These are phyloP conservation scores for Harringtonia aguacate DNA, from an alignment of 2,329 filamentous ascomycete species.

Conservation along the genomic window DNA sequence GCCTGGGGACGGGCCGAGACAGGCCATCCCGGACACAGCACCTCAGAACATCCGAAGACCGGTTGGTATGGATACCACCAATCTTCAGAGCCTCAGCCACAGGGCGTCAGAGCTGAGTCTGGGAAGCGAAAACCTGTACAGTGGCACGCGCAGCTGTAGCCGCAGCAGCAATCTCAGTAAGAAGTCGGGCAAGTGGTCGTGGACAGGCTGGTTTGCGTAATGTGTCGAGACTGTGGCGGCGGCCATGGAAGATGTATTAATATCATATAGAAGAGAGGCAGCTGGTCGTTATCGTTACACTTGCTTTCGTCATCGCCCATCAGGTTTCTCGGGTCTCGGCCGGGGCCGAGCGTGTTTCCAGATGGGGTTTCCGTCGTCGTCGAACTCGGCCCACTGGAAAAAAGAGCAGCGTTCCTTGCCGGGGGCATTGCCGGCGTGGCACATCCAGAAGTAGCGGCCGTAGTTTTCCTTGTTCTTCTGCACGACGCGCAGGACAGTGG, in stretches of 20 bases:
- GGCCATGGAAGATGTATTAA: too few relatives aligned
- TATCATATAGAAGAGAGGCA: too few relatives aligned
- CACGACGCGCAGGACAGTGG: constrained; percentile 62
- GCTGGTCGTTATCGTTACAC: too few relatives aligned
- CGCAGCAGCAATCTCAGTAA: constrained; percentile 11
- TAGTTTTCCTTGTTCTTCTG: constrained; percentile 66
- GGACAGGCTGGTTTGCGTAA: constrained; percentile 13
- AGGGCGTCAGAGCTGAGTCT: constrained; percentile 3
- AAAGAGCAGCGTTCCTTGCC: constrained; percentile 61
- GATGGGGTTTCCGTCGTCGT: constrained; percentile 72
- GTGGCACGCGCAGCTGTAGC: constrained; percentile 5
- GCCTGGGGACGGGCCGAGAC: not conserved
- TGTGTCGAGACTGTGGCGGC: too few relatives aligned
- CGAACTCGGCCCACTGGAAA: constrained; percentile 80
- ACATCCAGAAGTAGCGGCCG: constrained; percentile 87
- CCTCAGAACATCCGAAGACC: constrained; percentile 6
- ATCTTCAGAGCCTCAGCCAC: constrained; percentile 8
- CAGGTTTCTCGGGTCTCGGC: too few relatives aligned
- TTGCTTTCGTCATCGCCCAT: too few relatives aligned
- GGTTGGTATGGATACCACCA: constrained; percentile 9
- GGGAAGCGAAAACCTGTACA: constrained; percentile 3
- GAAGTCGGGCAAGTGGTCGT: constrained; percentile 14
- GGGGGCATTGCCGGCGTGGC: constrained; percentile 63
- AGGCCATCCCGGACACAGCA: constrained; percentile 4
- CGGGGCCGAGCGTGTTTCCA: too few relatives aligned